Evolutionary conservation across 108 stramenopile species (phyloP).

Genomic region (Bacterosira constricta): DNA sequence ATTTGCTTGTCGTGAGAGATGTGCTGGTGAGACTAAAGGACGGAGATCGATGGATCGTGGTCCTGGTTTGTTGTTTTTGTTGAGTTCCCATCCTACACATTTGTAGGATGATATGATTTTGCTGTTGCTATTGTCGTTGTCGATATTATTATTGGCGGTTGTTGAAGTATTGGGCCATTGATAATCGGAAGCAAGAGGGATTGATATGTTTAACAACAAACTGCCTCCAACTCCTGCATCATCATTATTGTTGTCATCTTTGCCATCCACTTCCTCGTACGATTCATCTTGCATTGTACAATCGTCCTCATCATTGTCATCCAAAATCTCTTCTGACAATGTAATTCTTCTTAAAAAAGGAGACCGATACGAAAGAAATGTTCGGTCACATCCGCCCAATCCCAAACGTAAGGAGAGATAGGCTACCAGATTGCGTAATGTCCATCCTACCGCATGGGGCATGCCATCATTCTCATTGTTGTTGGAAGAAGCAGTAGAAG

Average conservation of each 20-base stretch:
- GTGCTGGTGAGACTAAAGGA: conserved; percentile 72
- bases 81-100: conserved; percentile 85
- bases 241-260: conserved; percentile 6
- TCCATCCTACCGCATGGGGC: conserved; percentile 71
- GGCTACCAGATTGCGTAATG: conserved; percentile 79
- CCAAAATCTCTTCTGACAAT: background rate
- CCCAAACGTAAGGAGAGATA: conserved; percentile 66
- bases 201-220: conserved; percentile 52
- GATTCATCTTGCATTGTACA: background rate
- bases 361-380: conserved; percentile 68
- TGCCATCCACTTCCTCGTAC: conserved; percentile 18
- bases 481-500: background rate
- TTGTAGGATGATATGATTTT: conserved; percentile 28
- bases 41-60: conserved; percentile 80
- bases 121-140: background rate
- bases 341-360: conserved; percentile 52
- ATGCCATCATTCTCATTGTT: background rate
- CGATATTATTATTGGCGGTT: background rate
- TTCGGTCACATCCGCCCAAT: conserved; percentile 57
- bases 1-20: conserved; percentile 89
- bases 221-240: conserved; percentile 43
- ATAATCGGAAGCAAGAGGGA: conserved; percentile 65
- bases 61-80: conserved; percentile 75
- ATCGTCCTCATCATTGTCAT: conserved; percentile 4
- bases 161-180: conserved; percentile 30